Conservation (phyloP, 495 filamentous ascomycete genomes). For the Tuber borchii region DNA sequence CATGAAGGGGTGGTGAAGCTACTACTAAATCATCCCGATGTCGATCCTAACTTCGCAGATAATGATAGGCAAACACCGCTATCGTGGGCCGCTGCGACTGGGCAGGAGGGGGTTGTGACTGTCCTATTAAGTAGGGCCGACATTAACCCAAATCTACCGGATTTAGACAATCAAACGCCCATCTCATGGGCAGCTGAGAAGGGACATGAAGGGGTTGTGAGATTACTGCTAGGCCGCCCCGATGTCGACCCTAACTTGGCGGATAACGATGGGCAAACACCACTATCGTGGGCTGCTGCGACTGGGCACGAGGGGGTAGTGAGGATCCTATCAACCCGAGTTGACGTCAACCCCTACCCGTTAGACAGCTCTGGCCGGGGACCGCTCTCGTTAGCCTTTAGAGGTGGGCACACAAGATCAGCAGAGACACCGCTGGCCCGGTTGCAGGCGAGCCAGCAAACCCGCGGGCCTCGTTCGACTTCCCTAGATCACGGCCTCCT, state of each 20-base stretch:
- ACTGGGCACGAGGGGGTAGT: constrained; percentile 17
- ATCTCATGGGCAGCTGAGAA: constrained; percentile 26
- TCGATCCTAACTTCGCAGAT: too few species aligned
- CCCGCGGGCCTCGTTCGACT: neutral
- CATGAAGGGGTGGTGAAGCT: too few species aligned
- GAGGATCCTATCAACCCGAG: constrained; percentile 6
- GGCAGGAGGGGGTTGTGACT: constrained; percentile 28
- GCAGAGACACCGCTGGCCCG: neutral
- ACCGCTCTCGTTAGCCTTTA: neutral
- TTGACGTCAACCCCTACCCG: neutral
- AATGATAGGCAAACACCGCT: neutral
- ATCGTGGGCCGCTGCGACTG: constrained; percentile 12
- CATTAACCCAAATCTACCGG: constrained; percentile 15
- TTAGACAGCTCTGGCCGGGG: neutral
- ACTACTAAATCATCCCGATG: too few species aligned
- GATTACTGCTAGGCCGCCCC: constrained; percentile 24
- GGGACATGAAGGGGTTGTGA: constrained; percentile 31
- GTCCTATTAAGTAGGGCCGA: constrained; percentile 8
- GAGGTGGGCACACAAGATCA: neutral
- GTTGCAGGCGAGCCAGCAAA: neutral
- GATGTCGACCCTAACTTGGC: constrained; percentile 21
- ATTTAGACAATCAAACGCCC: constrained; percentile 21
- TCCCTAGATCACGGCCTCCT: neutral
- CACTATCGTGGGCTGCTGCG: constrained; percentile 22
- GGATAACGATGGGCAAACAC: constrained; percentile 16